phyloP scores from a whole-genome alignment of 495 filamentous ascomycete genomes.

The Podospora appendiculata region DNA sequence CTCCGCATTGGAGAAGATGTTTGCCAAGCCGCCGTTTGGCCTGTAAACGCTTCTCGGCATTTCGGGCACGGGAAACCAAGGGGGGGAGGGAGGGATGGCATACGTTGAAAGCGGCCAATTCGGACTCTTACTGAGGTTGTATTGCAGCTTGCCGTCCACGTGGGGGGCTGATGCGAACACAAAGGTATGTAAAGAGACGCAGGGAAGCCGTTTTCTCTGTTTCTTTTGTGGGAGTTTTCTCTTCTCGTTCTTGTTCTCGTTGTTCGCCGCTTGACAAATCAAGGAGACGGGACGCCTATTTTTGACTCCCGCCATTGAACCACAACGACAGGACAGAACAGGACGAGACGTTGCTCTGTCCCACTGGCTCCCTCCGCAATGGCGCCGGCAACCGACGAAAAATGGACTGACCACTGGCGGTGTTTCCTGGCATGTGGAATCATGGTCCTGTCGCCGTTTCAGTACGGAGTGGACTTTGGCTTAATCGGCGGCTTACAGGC shows the following conservation, averaged over 20 bases:
- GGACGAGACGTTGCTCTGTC: no score
- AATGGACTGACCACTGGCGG: constrained; percentile 31
- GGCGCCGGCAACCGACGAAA: constrained; percentile 6
- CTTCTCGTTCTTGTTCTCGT: no score
- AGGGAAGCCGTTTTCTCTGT: neutral
- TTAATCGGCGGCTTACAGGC: constrained; percentile 54
- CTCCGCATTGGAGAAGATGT: neutral
- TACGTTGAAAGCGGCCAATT: neutral
- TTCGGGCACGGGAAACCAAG: neutral
- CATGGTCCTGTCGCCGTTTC: constrained; percentile 48
- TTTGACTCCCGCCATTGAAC: no score
- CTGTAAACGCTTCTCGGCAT: neutral
- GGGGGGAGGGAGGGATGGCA: neutral
- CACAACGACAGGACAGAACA: neutral
- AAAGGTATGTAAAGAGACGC: neutral
- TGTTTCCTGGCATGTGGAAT: constrained; percentile 36
- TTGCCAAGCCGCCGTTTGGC: neutral
- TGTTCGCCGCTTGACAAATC: no score
- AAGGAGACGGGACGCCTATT: no score
- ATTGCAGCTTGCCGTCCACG: neutral
- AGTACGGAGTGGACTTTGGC: constrained; percentile 57
- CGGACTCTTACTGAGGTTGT: neutral
- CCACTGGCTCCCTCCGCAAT: neutral
- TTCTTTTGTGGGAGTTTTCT: neutral
- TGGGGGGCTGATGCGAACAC: no score